Percentiles rank a stretch among this genome's conserved stretches.
phyloP scores from a whole-genome alignment of 192 early-diverging fungal genomes.

The Rhizophagus clarus region DNA sequence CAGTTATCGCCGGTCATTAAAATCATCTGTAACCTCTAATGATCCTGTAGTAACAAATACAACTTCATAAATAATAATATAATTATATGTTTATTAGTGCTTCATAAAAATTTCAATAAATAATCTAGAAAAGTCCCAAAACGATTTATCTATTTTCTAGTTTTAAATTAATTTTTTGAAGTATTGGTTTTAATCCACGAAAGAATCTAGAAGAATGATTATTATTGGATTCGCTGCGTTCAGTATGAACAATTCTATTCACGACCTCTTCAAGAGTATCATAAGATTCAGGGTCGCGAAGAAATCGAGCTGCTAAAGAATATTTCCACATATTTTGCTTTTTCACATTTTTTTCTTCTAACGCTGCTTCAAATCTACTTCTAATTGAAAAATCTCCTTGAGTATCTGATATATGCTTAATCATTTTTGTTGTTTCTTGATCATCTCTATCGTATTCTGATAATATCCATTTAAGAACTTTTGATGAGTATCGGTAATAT shows the following conservation, averaged over 20 bases:
- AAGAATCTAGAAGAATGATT: neutral
- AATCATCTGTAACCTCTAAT: neutral
- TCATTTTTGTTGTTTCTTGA: neutral
- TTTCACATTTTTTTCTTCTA: conserved; percentile 15
- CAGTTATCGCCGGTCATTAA: conserved; percentile 2
- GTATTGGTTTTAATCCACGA: neutral
- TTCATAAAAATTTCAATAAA: no score
- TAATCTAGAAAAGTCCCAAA: no score
- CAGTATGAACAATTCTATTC: conserved; percentile 7
- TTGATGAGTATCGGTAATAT: conserved; percentile 19
- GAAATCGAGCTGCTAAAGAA: neutral
- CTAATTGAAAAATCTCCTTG: conserved; percentile 20
- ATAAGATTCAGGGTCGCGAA: neutral
- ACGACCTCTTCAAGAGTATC: neutral
- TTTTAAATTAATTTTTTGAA: neutral
- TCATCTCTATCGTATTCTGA: neutral
- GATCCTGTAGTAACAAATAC: neutral
- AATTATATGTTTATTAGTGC: neutral
- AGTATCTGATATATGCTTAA: neutral
- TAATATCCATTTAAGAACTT: conserved; percentile 18
- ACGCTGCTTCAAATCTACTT: neutral
- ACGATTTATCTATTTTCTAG: no score
- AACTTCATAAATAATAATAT: neutral
- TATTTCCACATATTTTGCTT: conserved; percentile 20
- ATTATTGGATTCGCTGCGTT: neutral